Conservation (phyloP, 768 basidiomycete genomes). For the Rhodotorula babjevae region DNA sequence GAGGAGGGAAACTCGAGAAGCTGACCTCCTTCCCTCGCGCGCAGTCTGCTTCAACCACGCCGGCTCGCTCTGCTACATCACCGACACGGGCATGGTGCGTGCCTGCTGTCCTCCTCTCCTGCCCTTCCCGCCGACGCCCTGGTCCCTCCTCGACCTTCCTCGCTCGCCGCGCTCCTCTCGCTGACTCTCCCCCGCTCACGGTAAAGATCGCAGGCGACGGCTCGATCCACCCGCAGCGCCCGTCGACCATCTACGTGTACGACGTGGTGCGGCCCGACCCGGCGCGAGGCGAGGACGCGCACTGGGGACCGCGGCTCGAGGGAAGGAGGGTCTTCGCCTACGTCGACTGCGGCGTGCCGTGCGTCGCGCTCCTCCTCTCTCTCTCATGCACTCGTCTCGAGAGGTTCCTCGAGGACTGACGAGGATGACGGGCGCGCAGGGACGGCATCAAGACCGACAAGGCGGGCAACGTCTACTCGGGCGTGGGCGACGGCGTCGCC, state of each 20-base stretch:
- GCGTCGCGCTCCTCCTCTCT: neutral
- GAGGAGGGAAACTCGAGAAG: too few relatives aligned
- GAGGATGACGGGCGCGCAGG: neutral
- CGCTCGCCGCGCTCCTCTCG: too few relatives aligned
- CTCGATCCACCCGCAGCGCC: neutral
- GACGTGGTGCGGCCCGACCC: constrained; percentile 55
- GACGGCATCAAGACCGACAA: constrained; percentile 66
- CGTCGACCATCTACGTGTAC: constrained; percentile 53
- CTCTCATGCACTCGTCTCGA: too few relatives aligned
- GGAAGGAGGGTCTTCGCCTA: constrained; percentile 68
- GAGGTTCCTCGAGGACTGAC: neutral
- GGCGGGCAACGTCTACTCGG: constrained; percentile 63
- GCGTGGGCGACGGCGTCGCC: constrained; percentile 65
- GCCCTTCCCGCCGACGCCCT: neutral
- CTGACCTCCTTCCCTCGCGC: neutral
- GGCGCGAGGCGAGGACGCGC: neutral
- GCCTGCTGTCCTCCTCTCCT: neutral
- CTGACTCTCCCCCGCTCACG: too few relatives aligned
- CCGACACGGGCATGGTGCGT: constrained; percentile 34
- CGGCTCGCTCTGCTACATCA: constrained; percentile 17
- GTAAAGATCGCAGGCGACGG: constrained; percentile 1
- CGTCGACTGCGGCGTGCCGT: constrained; percentile 50
- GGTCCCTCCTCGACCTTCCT: too few relatives aligned
- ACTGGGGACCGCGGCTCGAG: constrained; percentile 47
- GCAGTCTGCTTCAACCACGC: constrained; percentile 12